Base-by-base conservation (phyloP, 257 asterid genomes). In the Lantana camara region DNA sequence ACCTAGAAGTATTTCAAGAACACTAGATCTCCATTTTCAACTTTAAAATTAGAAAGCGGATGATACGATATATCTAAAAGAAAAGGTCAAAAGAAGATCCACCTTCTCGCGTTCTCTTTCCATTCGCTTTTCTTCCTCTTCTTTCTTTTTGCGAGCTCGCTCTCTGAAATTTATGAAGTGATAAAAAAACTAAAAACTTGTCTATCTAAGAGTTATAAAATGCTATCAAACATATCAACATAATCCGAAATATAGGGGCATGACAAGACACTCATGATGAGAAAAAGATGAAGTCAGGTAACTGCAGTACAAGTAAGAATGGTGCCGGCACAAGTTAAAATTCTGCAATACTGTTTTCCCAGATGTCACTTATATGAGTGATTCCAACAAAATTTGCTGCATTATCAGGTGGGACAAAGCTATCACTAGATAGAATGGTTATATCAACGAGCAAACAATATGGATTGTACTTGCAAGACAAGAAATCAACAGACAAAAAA, bases 101-200 rank as follows among this genome's bases (percentile, higher is more conserved):
- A 88, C 98, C 95, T 91, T 91, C 75, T 91, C 98, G 79, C 85
- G 76, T 66, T 91, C 96, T 78, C 85, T 82, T 74, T 91, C 98
- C 81, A 34, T 88, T 76, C 68, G 89, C 57, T 82, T 91, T 67
- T 91, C 98, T 81, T 88, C 98, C 85, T 88, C 98, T 79, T 91
- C 96, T 77, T 91, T 91, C 93, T 91, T 91, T 77, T 84, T 88
- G 57, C 91, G 95, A 67, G 98, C 96, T 64, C 93, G 78, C 75
- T 88, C 98, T 87, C 96, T 90, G 71, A 19, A 51, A 80, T 52
- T 34, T 62, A 63, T 57, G 47, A 55, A 48, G 40, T 67, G 16
- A 42, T 20, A 58, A 58, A 13, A 21, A 35, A 37, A 21, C 16
- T 14, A 60, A 47, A 0, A 24, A 70, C 59, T 29, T 24, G 9